A percentile compares a stretch with the other conserved stretches of the same genome.
phyloP scores from a whole-genome alignment of 2,329 filamentous ascomycete genomes.

The Fusarium domesticum region DNA sequence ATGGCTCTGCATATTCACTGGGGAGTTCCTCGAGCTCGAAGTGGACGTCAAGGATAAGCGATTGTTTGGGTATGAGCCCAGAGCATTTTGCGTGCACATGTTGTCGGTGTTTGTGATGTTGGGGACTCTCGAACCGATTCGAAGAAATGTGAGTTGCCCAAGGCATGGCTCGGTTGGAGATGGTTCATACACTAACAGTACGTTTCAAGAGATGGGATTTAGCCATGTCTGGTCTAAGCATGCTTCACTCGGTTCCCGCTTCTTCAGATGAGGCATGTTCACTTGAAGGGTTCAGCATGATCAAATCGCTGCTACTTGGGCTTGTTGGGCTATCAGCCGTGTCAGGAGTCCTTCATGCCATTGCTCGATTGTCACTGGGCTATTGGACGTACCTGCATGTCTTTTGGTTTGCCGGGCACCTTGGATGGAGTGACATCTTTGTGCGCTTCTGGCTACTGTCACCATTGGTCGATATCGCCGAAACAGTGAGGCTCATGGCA shows the following conservation, averaged over 20 bases:
- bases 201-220: constrained; percentile 17
- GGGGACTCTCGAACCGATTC: constrained; percentile 24
- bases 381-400: constrained; percentile 8
- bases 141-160: constrained; percentile 16
- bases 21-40: constrained; percentile 1
- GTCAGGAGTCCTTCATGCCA: constrained; percentile 3
- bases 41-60: background rate
- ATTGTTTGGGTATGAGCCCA: background rate
- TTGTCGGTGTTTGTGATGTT: constrained; percentile 20
- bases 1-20: constrained; percentile 5
- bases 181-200: background rate
- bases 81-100: constrained; percentile 4
- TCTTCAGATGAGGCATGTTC: background rate
- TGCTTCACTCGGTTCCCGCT: constrained; percentile 5
- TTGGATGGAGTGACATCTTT: constrained; percentile 10
- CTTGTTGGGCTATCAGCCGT: constrained; percentile 7
- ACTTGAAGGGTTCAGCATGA: constrained; percentile 2
- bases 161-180: background rate
- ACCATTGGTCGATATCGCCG: constrained; percentile 23
- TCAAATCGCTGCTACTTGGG: constrained; percentile 6
- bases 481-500: constrained; percentile 17
- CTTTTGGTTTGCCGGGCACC: constrained; percentile 19
- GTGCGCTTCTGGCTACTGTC: constrained; percentile 20
- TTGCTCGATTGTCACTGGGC: constrained; percentile 3
- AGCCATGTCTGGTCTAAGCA: constrained; percentile 15